These are phyloP conservation scores for Salix dunnii DNA, from an alignment of 345 rosid genomes.

Conservation along the genomic window DNA sequence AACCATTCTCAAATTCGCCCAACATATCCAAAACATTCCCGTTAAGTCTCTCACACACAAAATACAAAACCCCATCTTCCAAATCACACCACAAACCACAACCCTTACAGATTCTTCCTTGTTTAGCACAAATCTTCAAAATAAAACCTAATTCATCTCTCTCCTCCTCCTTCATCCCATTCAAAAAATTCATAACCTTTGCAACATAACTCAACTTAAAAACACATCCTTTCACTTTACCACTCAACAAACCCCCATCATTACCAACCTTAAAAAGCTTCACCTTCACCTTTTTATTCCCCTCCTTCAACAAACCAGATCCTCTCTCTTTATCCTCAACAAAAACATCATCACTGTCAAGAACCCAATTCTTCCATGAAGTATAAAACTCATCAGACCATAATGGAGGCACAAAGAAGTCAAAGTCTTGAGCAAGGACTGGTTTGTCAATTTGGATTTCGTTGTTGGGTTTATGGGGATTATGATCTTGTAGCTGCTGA, in stretches of 20 bases:
- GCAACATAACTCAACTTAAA: slow-evolving; percentile 47
- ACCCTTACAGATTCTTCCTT: slow-evolving; percentile 37
- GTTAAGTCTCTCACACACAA: slow-evolving; percentile 51
- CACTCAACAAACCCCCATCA: slow-evolving; percentile 18
- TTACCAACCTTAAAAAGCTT: slow-evolving; percentile 46
- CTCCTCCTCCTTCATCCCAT: slow-evolving; percentile 42
- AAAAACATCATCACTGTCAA: slow-evolving; percentile 41
- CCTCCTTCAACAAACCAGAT: slow-evolving; percentile 18
- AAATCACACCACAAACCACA: slow-evolving; percentile 82
- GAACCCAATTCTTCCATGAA: slow-evolving; percentile 59
- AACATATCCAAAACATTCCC: slow-evolving; percentile 20
- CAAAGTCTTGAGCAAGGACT: slow-evolving; percentile 14
- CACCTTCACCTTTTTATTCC: slow-evolving; percentile 39
- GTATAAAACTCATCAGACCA: slow-evolving; percentile 70
- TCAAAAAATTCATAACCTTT: slow-evolving; percentile 53
- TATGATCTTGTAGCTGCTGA: neutral
- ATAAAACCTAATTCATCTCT: slow-evolving; percentile 48
- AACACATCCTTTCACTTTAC: slow-evolving; percentile 27
- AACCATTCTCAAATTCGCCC: slow-evolving; percentile 15
- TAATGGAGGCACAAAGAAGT: slow-evolving; percentile 38
- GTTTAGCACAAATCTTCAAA: slow-evolving; percentile 25
- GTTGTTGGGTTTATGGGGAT: slow-evolving; percentile 16
- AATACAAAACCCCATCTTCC: slow-evolving; percentile 48
- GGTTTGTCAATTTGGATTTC: neutral
- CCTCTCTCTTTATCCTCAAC: slow-evolving; percentile 10